Percentiles rank a stretch among this genome's conserved stretches.
Evolutionary conservation across 768 basidiomycete genomes (phyloP).

Genomic region (Neoboletus subvelutipes): DNA sequence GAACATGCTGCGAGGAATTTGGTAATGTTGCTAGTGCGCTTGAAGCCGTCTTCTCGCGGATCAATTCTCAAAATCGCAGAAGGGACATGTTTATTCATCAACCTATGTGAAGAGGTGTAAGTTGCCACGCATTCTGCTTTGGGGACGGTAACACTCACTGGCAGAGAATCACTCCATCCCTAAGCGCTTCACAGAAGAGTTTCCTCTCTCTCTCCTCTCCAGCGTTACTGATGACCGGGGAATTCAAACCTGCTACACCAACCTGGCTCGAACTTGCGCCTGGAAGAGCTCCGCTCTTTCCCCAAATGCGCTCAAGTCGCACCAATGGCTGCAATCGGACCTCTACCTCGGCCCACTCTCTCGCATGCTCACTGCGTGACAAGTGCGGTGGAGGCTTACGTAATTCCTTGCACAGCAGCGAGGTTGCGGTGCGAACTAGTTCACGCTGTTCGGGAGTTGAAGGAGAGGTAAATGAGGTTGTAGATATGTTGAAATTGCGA

Average conservation of each 20-base stretch:
- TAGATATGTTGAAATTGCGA: conserved; percentile 58
- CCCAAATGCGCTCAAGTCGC: conserved; percentile 77
- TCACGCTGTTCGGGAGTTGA: conserved; percentile 63
- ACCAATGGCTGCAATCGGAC: conserved; percentile 56
- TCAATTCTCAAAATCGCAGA: conserved; percentile 61
- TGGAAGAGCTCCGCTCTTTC: conserved; percentile 50
- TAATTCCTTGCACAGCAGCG: conserved; percentile 66
- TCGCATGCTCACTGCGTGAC: conserved; percentile 47
- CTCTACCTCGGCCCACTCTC: conserved; percentile 79
- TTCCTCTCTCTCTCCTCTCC: conserved; percentile 77
- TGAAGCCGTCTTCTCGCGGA: conserved; percentile 62
- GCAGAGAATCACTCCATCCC: conserved; percentile 87
- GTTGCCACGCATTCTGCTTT: conserved; percentile 6
- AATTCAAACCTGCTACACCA: conserved; percentile 28
- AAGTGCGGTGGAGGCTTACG: conserved; percentile 58
- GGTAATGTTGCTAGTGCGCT: conserved; percentile 68
- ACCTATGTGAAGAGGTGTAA: conserved; percentile 39
- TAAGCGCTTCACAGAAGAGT: conserved; percentile 70
- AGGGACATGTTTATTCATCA: conserved; percentile 76
- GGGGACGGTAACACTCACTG: conserved; percentile 57
- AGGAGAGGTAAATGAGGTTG: conserved; percentile 49
- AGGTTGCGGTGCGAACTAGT: conserved; percentile 62
- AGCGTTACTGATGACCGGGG: conserved; percentile 42
- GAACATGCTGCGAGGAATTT: conserved; percentile 78
- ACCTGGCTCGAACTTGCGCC: conserved; percentile 46